phyloP scores from a whole-genome alignment of 1,284 basidiomycete species.

The Gomphus bonarii region DNA sequence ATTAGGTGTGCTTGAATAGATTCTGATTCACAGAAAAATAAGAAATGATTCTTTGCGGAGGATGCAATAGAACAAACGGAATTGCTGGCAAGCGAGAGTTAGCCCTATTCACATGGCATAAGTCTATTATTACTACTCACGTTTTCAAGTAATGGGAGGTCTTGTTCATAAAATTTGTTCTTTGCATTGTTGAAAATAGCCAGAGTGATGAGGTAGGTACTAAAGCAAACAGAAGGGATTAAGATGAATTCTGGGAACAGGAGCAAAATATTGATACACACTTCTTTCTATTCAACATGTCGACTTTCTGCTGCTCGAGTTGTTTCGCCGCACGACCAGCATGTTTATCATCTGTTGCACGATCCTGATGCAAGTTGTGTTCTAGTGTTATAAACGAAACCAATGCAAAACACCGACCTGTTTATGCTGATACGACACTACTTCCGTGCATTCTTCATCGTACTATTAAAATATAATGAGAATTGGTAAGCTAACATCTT shows the following conservation, averaged over 20 bases:
- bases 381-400: neutral
- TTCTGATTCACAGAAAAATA: slow-evolving; percentile 32
- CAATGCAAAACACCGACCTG: slow-evolving; percentile 37
- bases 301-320: slow-evolving; percentile 59
- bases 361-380: slow-evolving; percentile 31
- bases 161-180: slow-evolving; percentile 55
- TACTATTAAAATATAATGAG: slow-evolving; percentile 35
- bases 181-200: slow-evolving; percentile 59
- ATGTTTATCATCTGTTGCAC: slow-evolving; percentile 62
- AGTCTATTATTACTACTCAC: slow-evolving; percentile 65
- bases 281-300: slow-evolving; percentile 80
- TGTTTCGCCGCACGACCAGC: slow-evolving; percentile 63
- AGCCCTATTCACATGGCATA: slow-evolving; percentile 50
- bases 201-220: slow-evolving; percentile 62
- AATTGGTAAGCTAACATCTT: neutral
- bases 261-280: slow-evolving; percentile 21
- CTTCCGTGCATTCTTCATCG: slow-evolving; percentile 63
- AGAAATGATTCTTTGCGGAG: neutral
- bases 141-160: slow-evolving; percentile 59
- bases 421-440: slow-evolving; percentile 63
- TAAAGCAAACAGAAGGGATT: slow-evolving; percentile 19
- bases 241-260: neutral
- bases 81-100: slow-evolving; percentile 34
- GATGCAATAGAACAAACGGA: slow-evolving; percentile 39
- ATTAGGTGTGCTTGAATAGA: slow-evolving; percentile 51